Conservation (phyloP, 2,329 filamentous ascomycete species). For the Phoma sp. region DNA sequence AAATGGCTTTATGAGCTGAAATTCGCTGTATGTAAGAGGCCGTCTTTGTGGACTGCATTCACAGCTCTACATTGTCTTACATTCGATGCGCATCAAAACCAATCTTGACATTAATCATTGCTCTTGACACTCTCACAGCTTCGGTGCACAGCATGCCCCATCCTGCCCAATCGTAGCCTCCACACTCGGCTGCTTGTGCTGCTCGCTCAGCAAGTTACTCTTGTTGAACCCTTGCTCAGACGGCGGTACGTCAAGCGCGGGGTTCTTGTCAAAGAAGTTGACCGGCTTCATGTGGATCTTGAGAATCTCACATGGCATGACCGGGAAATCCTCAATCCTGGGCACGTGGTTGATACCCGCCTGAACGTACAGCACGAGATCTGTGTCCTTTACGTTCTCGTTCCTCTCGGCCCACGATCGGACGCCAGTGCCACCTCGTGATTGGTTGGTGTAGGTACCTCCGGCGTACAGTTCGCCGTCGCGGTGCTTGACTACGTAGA, state of each 20-base stretch:
- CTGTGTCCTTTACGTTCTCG: conserved; percentile 62
- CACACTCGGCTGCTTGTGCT: conserved; percentile 47
- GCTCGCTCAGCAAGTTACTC: conserved; percentile 46
- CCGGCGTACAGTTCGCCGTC: conserved; percentile 68
- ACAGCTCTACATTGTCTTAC: too few relatives aligned
- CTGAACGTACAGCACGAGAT: conserved; percentile 65
- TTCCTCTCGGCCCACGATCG: conserved; percentile 59
- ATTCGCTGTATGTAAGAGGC: too few relatives aligned
- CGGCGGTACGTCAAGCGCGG: conserved; percentile 65
- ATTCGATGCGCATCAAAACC: too few relatives aligned
- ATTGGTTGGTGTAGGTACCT: conserved; percentile 68
- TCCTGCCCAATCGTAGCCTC: conserved; percentile 46
- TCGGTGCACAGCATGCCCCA: conserved; percentile 51
- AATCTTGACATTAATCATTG: too few relatives aligned
- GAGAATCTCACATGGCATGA: conserved; percentile 66
- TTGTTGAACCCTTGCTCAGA: conserved; percentile 59
- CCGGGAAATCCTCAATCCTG: conserved; percentile 64
- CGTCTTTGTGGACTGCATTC: too few relatives aligned
- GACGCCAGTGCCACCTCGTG: conserved; percentile 59
- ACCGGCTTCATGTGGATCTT: conserved; percentile 65
- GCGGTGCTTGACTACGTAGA: conserved; percentile 65
- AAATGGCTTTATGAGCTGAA: too few relatives aligned
- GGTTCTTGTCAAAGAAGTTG: conserved; percentile 67
- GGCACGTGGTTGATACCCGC: conserved; percentile 66
- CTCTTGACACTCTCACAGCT: conserved; percentile 17